phyloP scores from a whole-genome alignment of 2,329 filamentous ascomycete species.

The Zasmidium angulare region DNA sequence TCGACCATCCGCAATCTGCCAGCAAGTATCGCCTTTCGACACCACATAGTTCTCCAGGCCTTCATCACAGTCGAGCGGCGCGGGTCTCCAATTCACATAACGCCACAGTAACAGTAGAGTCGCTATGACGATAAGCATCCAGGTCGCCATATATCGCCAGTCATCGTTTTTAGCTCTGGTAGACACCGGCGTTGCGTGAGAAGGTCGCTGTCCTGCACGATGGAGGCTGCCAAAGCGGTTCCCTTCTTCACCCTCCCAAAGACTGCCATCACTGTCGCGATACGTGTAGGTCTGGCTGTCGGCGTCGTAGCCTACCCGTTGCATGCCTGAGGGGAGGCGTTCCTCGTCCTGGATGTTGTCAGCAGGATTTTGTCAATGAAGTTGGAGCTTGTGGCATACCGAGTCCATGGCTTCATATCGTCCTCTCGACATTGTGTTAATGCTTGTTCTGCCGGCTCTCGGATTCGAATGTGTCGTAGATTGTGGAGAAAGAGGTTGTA shows the following conservation, averaged over 20 bases:
- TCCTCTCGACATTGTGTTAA: background rate
- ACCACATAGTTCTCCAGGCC: slow-evolving; percentile 16
- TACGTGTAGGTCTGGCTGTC: slow-evolving; percentile 19
- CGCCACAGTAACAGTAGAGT: slow-evolving; percentile 14
- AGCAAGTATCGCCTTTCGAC: slow-evolving; percentile 18
- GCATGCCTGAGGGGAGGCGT: slow-evolving; percentile 11
- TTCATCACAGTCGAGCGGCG: slow-evolving; percentile 4
- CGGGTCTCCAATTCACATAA: slow-evolving; percentile 5
- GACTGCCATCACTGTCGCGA: slow-evolving; percentile 11
- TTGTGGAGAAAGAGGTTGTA: background rate
- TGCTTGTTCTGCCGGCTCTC: no score
- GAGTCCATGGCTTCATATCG: background rate
- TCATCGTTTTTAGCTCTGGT: slow-evolving; percentile 4
- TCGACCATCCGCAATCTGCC: slow-evolving; percentile 13
- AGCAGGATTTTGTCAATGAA: background rate
- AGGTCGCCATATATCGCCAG: slow-evolving; percentile 15
- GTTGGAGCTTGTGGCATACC: background rate
- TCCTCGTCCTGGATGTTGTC: slow-evolving; percentile 3
- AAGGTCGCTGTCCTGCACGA: slow-evolving; percentile 4
- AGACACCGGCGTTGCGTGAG: slow-evolving; percentile 2
- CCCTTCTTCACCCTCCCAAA: slow-evolving; percentile 13
- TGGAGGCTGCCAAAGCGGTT: slow-evolving; percentile 14
- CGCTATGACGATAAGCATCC: slow-evolving; percentile 13
- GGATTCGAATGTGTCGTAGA: background rate
- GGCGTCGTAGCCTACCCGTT: slow-evolving; percentile 20